A percentile compares a stretch with the other conserved stretches of the same genome.
These are phyloP conservation scores for Solanum etuberosum DNA, from an alignment of 257 asterid species.

Conservation along the genomic window DNA sequence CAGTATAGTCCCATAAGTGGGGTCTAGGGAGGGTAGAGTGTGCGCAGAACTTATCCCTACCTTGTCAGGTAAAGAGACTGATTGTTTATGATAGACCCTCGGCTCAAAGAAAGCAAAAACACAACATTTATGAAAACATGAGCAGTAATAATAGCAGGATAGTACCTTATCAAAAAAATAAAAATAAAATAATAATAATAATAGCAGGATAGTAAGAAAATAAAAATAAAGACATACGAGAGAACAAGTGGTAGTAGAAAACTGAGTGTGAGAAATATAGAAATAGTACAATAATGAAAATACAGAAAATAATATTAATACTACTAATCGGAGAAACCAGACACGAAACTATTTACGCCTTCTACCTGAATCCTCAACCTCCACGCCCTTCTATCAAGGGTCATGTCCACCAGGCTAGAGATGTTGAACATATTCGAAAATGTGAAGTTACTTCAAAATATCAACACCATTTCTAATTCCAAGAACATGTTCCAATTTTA, in stretches of 20 bases:
- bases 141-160: background rate
- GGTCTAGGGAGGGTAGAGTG: background rate
- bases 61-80: background rate
- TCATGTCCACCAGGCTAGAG: background rate
- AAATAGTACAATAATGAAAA: background rate
- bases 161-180: too few species aligned
- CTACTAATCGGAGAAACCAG: background rate
- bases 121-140: background rate
- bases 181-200: background rate
- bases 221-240: background rate
- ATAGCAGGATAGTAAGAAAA: background rate
- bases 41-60: background rate
- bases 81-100: background rate
- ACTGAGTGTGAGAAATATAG: background rate
- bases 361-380: background rate
- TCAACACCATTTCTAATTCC: background rate
- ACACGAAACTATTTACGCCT: background rate
- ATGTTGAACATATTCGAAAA: background rate
- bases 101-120: background rate
- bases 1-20: background rate
- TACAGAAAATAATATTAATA: background rate
- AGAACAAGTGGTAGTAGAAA: background rate
- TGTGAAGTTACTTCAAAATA: background rate
- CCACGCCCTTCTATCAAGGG: background rate
- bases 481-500: background rate